Base-by-base conservation (phyloP, 495 filamentous ascomycete species). In the Hypoxylon fragiforme region DNA sequence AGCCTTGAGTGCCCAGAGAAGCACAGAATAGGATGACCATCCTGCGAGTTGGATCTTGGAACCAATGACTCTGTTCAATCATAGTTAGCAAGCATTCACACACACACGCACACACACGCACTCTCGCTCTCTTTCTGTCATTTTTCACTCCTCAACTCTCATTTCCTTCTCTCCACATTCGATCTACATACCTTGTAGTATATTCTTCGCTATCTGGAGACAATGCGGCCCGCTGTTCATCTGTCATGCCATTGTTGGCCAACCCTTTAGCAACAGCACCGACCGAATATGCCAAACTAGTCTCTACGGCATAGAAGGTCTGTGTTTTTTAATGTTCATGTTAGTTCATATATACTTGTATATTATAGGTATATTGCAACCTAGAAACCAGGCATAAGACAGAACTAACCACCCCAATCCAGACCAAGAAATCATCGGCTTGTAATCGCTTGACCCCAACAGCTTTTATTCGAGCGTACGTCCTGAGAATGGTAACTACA, bases 241-340 rank as follows among this genome's bases (percentile, higher is more conserved):
- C 75, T 3, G 81, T 81, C 80, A 85, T 84, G 54, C 75, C 57
- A 62, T 82, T 85, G 61, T 86, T 86, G 21, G 82, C 81, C 21
- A 86, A 71, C 1, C 83, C 83, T 14, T 71, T 62, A 40, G 75
- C 82, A 53, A 72, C 72, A 44, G 65, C 59, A 15, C 68, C 74
- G 20, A 73, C 68, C 4, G 60, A 60, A 20, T 73, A 75, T 1
- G 70, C 71, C 8, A 74, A 57, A 18, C 63, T 61, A 0, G 68
- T 64, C 62, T 75, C 68, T 7, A 66, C 51, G 3, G 67, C 57
- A 44, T 77, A 77, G 24, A 74, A 50, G 13, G 66, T 30, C 70
- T 73, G 44, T 24, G 24, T 28, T 28, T 28, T 9, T 13, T 13
- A 9, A 19, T 22, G 30, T 13, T 6, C 11, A 26, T 13, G 48